Base-by-base conservation (phyloP, 495 filamentous ascomycete species). In the Monascus purpureus region DNA sequence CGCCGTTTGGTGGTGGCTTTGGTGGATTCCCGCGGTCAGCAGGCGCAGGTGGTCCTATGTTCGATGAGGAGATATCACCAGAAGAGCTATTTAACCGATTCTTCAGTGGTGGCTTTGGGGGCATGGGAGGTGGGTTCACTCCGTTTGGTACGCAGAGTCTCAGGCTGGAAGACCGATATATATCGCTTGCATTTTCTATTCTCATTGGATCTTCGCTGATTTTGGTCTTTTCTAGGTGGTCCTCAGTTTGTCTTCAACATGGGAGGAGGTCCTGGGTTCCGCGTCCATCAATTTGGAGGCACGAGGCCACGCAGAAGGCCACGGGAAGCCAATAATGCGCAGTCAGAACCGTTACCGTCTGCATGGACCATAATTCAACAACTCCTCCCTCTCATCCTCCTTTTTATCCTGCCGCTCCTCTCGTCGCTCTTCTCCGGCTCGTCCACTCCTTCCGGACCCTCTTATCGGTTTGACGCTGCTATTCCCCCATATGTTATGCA, bases 51-150 rank as follows among this genome's bases (percentile, higher is more conserved):
- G 68, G 72, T 9, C 47, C 61, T 12, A 74, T 74, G 65, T 90
- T 77, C 53, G 84, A 86, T 14, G 82, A 85, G 23, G 90, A 96
- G 48, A 90, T 97, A 34, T 92, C 82, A 23, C 88, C 90, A 0
- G 90, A 97, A 59, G 90, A 97, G 46, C 65, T 96, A 58, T 96
- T 97, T 59, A 75, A 86, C 50, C 72, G 87, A 40, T 95, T 97
- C 65, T 97, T 97, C 61, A 73, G 70, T 15, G 80, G 75, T 29
- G 65, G 65, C 14, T 54, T 63, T 38, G 57, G 58, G 16, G 52
- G 51, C 29, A 57, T 63, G 52, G 71, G 63, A 32, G 75, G 76
- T 38, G 75, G 73, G 13, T 59, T 59, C 41, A 47, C 44, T 33
- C 69, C 70, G 14, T 82, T 84, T 48, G 81, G 79, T 66, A 65